Evolutionary conservation across 2,329 filamentous ascomycete genomes (phyloP).

Genomic region (Diaporthe vexans): DNA sequence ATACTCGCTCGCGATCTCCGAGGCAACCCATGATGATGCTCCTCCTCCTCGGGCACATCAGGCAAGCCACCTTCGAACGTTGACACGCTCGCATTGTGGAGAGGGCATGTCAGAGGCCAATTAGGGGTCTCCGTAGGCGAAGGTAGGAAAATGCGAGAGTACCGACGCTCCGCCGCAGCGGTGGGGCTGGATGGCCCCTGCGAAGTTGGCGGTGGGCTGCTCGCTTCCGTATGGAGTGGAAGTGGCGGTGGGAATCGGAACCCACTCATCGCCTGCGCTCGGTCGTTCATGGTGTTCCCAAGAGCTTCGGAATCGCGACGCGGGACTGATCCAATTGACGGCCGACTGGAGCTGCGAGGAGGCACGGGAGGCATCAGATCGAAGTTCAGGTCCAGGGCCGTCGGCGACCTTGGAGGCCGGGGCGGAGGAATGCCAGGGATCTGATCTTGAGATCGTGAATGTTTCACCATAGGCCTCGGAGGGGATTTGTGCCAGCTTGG

Average conservation of each 20-base stretch:
- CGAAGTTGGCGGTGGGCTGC: conserved; percentile 46
- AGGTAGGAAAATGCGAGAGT: conserved; percentile 58
- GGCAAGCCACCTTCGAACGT: conserved; percentile 62
- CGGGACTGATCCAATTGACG: conserved; percentile 60
- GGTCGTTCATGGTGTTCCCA: conserved; percentile 53
- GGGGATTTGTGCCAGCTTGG: conserved; percentile 51
- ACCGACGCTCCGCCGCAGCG: conserved; percentile 47
- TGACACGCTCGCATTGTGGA: conserved; percentile 45
- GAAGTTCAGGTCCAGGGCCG: conserved; percentile 48
- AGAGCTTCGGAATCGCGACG: conserved; percentile 59
- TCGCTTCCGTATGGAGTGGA: conserved; percentile 44
- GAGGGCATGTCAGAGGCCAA: conserved; percentile 59
- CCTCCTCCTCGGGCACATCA: conserved; percentile 75
- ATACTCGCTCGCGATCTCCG: conserved; percentile 60
- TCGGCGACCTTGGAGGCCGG: conserved; percentile 65
- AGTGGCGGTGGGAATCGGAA: conserved; percentile 63
- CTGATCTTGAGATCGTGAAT: conserved; percentile 64
- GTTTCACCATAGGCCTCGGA: conserved; percentile 56
- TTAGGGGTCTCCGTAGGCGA: conserved; percentile 53
- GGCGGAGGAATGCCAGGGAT: conserved; percentile 60
- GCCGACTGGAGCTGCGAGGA: conserved; percentile 69
- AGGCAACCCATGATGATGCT: conserved; percentile 56
- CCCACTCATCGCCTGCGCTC: conserved; percentile 60
- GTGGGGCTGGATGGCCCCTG: conserved; percentile 49
- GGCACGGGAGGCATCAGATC: conserved; percentile 57